Evolutionary conservation across 257 asterid genomes (phyloP).

Genomic region (Scutellaria galericulata): DNA sequence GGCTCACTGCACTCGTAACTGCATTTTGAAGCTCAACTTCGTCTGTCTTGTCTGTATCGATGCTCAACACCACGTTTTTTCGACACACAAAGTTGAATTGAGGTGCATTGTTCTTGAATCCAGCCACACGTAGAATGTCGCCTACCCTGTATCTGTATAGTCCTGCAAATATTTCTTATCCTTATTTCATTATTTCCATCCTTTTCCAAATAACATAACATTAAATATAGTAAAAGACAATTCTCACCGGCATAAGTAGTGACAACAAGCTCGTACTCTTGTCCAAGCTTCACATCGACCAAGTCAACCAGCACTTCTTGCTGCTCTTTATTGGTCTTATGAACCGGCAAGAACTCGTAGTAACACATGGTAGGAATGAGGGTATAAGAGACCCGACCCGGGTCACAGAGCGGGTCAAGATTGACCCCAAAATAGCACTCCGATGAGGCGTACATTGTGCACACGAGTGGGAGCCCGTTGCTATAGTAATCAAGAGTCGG

Average conservation of each 20-base stretch:
- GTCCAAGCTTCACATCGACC: conserved; percentile 67
- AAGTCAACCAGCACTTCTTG: conserved; percentile 58
- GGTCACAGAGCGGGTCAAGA: conserved; percentile 68
- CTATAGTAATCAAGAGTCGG: conserved; percentile 76
- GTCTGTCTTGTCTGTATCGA: conserved; percentile 78
- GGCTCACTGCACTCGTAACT: conserved; percentile 59
- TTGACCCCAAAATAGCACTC: conserved; percentile 82
- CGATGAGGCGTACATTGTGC: conserved; percentile 84
- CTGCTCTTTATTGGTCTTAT: conserved; percentile 63
- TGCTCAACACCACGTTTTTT: conserved; percentile 79
- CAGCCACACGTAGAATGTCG: conserved; percentile 74
- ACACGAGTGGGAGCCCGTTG: conserved; percentile 67
- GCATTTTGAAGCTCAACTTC: conserved; percentile 82
- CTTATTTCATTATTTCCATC: too few species aligned
- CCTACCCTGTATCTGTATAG: conserved; percentile 74
- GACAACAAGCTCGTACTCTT: conserved; percentile 77
- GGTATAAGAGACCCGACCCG: conserved; percentile 69
- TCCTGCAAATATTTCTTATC: too few species aligned
- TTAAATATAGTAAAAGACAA: too few species aligned
- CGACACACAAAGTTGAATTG: conserved; percentile 79
- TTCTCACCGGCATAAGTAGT: conserved; percentile 70
- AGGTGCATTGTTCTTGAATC: conserved; percentile 84
- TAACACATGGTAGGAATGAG: conserved; percentile 81
- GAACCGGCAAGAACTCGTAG: conserved; percentile 73
- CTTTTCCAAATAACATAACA: too few species aligned